Conservation (phyloP, 2,329 filamentous ascomycete species). For the Colletotrichum chlorophyti region DNA sequence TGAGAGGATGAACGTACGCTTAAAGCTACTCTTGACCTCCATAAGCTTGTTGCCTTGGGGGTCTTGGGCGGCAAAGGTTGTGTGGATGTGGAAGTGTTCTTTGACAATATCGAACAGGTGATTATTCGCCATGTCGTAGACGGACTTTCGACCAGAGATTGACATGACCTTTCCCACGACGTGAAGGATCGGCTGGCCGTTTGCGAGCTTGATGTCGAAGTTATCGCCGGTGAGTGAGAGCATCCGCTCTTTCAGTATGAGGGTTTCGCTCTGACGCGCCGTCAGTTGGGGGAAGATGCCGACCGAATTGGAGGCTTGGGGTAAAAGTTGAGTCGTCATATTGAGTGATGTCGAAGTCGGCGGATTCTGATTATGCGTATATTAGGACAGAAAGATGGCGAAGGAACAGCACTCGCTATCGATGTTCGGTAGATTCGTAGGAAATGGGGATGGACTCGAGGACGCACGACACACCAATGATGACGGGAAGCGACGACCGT, state of each 20-base stretch:
- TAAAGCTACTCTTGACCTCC: constrained; percentile 55
- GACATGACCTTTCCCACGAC: constrained; percentile 62
- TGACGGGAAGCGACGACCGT: background rate
- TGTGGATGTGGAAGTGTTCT: constrained; percentile 56
- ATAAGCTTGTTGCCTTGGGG: constrained; percentile 54
- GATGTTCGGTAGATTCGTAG: background rate
- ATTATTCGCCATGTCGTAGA: constrained; percentile 58
- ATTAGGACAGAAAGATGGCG: too few relatives aligned
- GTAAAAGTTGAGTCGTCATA: constrained; percentile 30
- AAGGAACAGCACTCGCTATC: too few relatives aligned
- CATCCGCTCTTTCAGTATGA: constrained; percentile 67
- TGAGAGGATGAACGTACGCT: background rate
- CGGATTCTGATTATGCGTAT: background rate
- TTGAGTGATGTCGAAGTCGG: background rate
- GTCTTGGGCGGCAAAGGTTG: constrained; percentile 58
- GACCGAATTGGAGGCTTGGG: constrained; percentile 39
- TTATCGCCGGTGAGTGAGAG: constrained; percentile 68
- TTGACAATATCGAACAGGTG: constrained; percentile 66
- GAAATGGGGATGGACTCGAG: too few relatives aligned
- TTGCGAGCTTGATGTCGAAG: constrained; percentile 65
- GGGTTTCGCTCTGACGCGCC: constrained; percentile 48
- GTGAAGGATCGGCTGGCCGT: constrained; percentile 60
- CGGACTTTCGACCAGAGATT: constrained; percentile 60
- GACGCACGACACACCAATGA: background rate
- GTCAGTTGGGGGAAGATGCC: constrained; percentile 49